A percentile compares a stretch with the other conserved stretches of the same genome.
These are phyloP conservation scores for Spathaspora hagerdaliae DNA, from an alignment of 805 yeast genomes.

Conservation along the genomic window DNA sequence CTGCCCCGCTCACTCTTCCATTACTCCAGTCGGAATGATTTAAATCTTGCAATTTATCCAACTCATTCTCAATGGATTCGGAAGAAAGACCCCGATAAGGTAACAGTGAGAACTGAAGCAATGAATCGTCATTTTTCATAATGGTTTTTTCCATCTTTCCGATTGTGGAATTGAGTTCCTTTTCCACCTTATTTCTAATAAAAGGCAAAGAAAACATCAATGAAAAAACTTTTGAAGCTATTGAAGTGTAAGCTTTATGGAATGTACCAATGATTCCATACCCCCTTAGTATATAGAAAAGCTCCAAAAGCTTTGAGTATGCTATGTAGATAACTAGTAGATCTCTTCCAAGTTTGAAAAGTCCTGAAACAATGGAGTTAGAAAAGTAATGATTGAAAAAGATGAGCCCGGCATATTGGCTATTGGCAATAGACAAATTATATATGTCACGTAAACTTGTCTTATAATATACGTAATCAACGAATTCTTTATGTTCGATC, in stretches of 20 bases:
- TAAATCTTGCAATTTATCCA: slow-evolving; percentile 47
- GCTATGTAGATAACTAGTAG: slow-evolving; percentile 13
- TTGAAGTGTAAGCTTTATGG: slow-evolving; percentile 8
- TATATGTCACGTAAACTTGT: no score
- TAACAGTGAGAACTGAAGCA: slow-evolving; percentile 43
- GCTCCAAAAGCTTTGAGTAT: slow-evolving; percentile 4
- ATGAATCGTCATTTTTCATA: slow-evolving; percentile 47
- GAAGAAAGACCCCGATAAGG: slow-evolving; percentile 60
- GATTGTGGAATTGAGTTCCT: slow-evolving; percentile 50
- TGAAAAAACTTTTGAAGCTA: slow-evolving; percentile 19
- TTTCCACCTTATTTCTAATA: slow-evolving; percentile 51
- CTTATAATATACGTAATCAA: no score
- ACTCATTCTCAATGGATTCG: slow-evolving; percentile 42
- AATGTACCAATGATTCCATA: slow-evolving; percentile 38
- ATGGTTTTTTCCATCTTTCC: slow-evolving; percentile 52
- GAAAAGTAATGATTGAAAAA: background rate
- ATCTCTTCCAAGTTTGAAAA: slow-evolving; percentile 13
- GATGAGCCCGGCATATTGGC: no score
- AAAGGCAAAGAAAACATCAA: slow-evolving; percentile 47
- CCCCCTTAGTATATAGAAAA: slow-evolving; percentile 20
- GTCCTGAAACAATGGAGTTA: background rate
- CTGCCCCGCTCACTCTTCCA: slow-evolving; percentile 92
- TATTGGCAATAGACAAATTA: no score
- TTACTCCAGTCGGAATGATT: slow-evolving; percentile 76
- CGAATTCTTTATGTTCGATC: no score